Base-by-base conservation (phyloP, 148 eudicot species). In the Nepenthes gracilis region DNA sequence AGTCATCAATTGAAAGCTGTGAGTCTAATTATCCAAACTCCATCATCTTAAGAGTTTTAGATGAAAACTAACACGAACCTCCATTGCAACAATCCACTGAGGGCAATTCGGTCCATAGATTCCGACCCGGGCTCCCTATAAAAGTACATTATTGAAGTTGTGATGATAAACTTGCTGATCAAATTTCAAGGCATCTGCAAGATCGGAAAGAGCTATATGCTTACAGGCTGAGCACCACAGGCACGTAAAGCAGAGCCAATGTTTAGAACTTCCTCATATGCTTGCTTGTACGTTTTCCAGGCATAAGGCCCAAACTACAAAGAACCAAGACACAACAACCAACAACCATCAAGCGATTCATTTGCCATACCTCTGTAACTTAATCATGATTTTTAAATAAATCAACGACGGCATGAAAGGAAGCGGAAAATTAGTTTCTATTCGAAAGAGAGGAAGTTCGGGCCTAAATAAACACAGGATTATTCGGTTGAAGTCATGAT, bases 51-150 rank as follows among this genome's bases (percentile, higher is more conserved):
- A 13, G 33, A 2, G 36, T 4, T 54, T 54, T 4, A 10, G 36
- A 33, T 32, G 36, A 8, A 35, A 32, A n/a, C 4, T 2, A 32
- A 33, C 2, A 43, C 67, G 51, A 35, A 88, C 99, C 95, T 93
- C 89, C 95, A 94, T 94, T 59, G 97, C 97, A 57, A 83, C 77
- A 50, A 89, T 77, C 99, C 99, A 94, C 59, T 89, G 82, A 70
- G 99, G 99, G 58, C 97, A 94, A 63, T 94, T 94, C 43, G 84
- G 61, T 38, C 99, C 99, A 71, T 94, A 94, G n/a, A 94, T 85
- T 54, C 99, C 99, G 61, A 94, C 67, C 64, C 87, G 71, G 66
- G 87, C 81, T 43, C 97, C 97, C 99, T 89, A 47, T 48, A 43
- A 5, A 32, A 23, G 13, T 33, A 49, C 2, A n/a, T 1, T 49